These are phyloP conservation scores for Scutellaria baicalensis DNA, from an alignment of 257 asterid genomes.

Conservation along the genomic window DNA sequence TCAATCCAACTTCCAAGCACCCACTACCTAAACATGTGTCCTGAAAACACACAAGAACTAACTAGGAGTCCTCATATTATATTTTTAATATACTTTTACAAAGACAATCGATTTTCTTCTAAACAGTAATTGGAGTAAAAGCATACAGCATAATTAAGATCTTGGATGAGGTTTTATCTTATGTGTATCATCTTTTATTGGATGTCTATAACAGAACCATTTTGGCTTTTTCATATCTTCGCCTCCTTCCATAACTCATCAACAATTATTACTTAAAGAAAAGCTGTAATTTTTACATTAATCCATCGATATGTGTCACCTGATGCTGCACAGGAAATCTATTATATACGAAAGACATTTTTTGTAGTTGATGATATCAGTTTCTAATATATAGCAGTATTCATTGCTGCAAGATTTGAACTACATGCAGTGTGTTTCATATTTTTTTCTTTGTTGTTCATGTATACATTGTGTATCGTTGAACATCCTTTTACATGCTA, in stretches of 20 bases:
- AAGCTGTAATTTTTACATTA: neutral
- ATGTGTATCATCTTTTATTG: neutral
- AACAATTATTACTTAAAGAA: neutral
- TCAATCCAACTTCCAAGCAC: neutral
- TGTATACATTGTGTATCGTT: neutral
- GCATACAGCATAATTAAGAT: neutral
- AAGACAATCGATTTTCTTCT: neutral
- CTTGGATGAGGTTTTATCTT: neutral
- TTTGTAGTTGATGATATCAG: neutral
- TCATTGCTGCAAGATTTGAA: neutral
- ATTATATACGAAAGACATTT: neutral
- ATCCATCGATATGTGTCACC: neutral
- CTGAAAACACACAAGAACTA: neutral
- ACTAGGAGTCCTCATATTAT: neutral
- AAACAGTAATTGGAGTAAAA: neutral
- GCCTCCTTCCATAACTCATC: neutral
- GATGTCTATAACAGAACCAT: neutral
- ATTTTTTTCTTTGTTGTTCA: neutral
- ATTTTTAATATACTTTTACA: neutral
- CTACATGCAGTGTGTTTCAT: neutral
- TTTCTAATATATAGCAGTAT: neutral
- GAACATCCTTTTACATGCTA: too few species aligned
- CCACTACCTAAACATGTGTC: neutral
- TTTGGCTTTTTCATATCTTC: neutral
- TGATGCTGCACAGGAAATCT: neutral